Base-by-base conservation (phyloP, 2,329 filamentous ascomycete genomes). In the Purpureocillium lavendulum region DNA sequence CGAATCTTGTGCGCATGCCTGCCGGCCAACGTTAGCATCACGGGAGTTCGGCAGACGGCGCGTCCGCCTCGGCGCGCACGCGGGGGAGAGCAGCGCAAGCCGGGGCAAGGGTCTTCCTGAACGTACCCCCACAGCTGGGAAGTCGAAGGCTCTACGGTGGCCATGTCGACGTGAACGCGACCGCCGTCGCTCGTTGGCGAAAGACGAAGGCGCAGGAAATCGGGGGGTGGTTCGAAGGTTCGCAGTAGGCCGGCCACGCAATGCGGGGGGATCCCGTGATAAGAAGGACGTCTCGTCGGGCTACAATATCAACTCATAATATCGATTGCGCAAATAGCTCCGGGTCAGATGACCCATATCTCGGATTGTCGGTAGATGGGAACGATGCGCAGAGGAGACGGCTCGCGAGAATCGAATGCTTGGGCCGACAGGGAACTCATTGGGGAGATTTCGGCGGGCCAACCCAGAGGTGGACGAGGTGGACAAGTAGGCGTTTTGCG, bases 1-100 rank as follows among this genome's bases (percentile, higher is more conserved):
- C 65, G 65, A 31, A 67, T 40, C 51, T 66, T 71, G 42, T 64
- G 53, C 39, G 66, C 66, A 37, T 60, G 49, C 41, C 69, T 71
- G 46, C 35, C 48, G 7, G 37, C 17, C 12, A 13, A n/a, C n/a
- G n/a, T n/a, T n/a, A n/a, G n/a, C n/a, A n/a, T n/a, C n/a, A n/a
- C n/a, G n/a, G n/a, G n/a, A n/a, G n/a, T n/a, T n/a, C n/a, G n/a
- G n/a, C n/a, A n/a, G n/a, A n/a, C n/a, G n/a, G n/a, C n/a, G n/a
- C n/a, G n/a, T n/a, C n/a, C n/a, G n/a, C n/a, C n/a, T n/a, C n/a
- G n/a, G n/a, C n/a, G n/a, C n/a, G n/a, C n/a, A n/a, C n/a, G n/a
- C n/a, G n/a, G n/a, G n/a, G n/a, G n/a, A n/a, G n/a, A n/a, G n/a
- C n/a, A n/a, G n/a, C n/a, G n/a, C n/a, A n/a, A n/a, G n/a, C n/a